These are phyloP conservation scores for Solanum chacoense DNA, from an alignment of 305 asterid species.

Conservation along the genomic window DNA sequence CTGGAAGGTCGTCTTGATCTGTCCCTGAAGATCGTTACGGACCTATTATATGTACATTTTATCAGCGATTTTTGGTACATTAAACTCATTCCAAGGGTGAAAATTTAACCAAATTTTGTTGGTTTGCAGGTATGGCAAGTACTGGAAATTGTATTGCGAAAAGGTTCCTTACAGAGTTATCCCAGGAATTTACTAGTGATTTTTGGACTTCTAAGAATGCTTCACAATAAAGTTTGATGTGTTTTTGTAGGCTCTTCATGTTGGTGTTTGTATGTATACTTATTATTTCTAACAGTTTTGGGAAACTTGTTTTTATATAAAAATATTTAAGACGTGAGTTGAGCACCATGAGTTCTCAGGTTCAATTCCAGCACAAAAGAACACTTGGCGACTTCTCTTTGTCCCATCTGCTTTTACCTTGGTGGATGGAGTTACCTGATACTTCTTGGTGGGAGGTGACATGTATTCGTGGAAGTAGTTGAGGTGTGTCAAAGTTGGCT, in stretches of 20 bases:
- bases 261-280: neutral
- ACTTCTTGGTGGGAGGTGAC: neutral
- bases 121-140: conserved; percentile 72
- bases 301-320: neutral
- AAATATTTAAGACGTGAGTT: neutral
- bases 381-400: neutral
- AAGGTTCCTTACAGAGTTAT: conserved; percentile 66
- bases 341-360: neutral
- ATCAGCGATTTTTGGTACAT: neutral
- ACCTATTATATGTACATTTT: neutral
- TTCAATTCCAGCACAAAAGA: neutral
- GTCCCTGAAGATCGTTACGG: neutral
- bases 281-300: neutral
- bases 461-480: neutral
- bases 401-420: neutral
- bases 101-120: neutral
- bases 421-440: neutral
- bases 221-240: neutral
- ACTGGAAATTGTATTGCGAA: conserved; percentile 84
- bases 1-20: neutral
- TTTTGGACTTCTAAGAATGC: neutral
- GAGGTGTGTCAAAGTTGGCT: neutral
- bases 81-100: neutral
- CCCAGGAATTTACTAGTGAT: conserved; percentile 62
- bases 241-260: neutral